Evolutionary conservation across 2,329 filamentous ascomycete species (phyloP).

Genomic region (Trichoderma hamatum): DNA sequence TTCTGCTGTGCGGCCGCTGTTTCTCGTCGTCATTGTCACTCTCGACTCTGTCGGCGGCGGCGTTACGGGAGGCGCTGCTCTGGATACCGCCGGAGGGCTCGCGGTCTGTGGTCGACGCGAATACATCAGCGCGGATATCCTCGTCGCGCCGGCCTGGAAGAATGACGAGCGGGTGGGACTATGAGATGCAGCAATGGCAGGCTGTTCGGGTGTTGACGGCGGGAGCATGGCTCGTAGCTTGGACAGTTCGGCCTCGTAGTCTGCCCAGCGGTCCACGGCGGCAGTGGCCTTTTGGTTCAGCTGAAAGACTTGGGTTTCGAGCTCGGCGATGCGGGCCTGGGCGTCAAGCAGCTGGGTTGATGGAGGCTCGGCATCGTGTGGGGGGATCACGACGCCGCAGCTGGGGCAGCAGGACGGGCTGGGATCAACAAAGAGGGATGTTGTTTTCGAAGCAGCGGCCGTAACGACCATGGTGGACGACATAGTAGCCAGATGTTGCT

Average conservation of each 20-base stretch:
- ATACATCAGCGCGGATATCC: conserved; percentile 50
- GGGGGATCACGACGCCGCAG: conserved; percentile 50
- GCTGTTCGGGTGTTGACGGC: conserved; percentile 28
- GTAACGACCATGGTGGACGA: conserved; percentile 40
- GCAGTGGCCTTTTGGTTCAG: conserved; percentile 73
- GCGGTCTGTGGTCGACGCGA: conserved; percentile 47
- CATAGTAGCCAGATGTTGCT: conserved; percentile 25
- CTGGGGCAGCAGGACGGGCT: conserved; percentile 50
- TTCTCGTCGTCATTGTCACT: not conserved
- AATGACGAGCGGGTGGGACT: conserved; percentile 49
- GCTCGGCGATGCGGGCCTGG: conserved; percentile 65
- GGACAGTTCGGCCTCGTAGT: conserved; percentile 79
- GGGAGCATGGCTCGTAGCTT: conserved; percentile 52
- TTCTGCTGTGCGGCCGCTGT: conserved; percentile 39
- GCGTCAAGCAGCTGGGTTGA: conserved; percentile 54
- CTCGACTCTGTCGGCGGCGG: conserved; percentile 30
- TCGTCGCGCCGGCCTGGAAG: conserved; percentile 49
- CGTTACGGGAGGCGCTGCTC: conserved; percentile 30
- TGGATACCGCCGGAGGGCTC: conserved; percentile 36
- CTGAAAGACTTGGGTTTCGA: conserved; percentile 70
- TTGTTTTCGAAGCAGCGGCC: conserved; percentile 26
- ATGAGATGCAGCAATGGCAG: conserved; percentile 27
- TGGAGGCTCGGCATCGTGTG: conserved; percentile 37
- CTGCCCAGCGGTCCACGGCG: conserved; percentile 67
- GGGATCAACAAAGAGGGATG: conserved; percentile 35